These are phyloP conservation scores for Naumovozyma dairenensis DNA, from an alignment of 805 yeast species.

Conservation along the genomic window DNA sequence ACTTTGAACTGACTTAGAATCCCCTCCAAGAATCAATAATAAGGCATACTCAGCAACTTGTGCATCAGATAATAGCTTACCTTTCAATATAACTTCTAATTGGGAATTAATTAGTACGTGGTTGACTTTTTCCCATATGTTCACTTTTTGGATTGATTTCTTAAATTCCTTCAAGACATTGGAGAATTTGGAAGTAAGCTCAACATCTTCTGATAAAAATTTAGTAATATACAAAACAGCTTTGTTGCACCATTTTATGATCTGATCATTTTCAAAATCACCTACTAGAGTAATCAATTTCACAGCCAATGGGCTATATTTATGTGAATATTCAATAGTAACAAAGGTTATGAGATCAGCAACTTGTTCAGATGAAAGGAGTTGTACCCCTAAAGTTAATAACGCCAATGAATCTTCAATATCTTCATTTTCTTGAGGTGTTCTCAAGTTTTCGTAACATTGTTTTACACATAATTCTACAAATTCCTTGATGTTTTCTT, in stretches of 20 bases:
- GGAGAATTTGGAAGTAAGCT: constrained; percentile 21
- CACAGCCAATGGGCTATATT: constrained; percentile 25
- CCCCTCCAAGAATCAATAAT: constrained; percentile 32
- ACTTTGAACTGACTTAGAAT: constrained; percentile 31
- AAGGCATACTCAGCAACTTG: constrained; percentile 38
- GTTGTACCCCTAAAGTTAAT: constrained; percentile 5
- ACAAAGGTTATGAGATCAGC: constrained; percentile 20
- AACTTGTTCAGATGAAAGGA: constrained; percentile 20
- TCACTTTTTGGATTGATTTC: constrained; percentile 20
- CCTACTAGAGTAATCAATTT: constrained; percentile 14
- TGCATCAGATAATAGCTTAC: constrained; percentile 37
- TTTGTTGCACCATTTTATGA: constrained; percentile 45
- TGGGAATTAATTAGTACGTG: constrained; percentile 47
- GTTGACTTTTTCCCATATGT: constrained; percentile 37
- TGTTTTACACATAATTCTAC: constrained; percentile 11
- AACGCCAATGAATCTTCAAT: constrained; percentile 9
- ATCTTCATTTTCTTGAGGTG: no score
- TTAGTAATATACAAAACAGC: constrained; percentile 53
- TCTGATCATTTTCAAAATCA: constrained; percentile 11
- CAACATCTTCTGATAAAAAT: constrained; percentile 43
- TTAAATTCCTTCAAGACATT: constrained; percentile 29
- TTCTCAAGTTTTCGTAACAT: constrained; percentile 3
- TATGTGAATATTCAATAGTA: constrained; percentile 19
- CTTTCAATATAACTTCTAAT: constrained; percentile 47
- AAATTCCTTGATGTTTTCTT: constrained; percentile 8